phyloP scores from a whole-genome alignment of 495 filamentous ascomycete genomes.

The Opeltia flavorubescens region DNA sequence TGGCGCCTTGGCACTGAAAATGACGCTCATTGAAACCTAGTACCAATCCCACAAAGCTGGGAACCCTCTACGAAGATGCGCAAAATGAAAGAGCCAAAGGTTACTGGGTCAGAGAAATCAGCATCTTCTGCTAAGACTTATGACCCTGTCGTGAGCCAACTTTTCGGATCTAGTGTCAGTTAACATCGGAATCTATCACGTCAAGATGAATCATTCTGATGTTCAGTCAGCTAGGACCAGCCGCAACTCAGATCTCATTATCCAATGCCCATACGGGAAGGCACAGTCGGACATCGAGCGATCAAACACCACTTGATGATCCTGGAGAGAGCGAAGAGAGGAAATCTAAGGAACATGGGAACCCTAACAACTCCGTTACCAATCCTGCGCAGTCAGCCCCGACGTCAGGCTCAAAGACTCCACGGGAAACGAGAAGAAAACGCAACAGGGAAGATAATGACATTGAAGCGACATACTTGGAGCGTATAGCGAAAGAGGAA shows the following conservation, averaged over 20 bases:
- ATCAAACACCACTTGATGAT: too few species aligned
- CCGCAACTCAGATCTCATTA: too few species aligned
- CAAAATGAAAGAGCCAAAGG: too few species aligned
- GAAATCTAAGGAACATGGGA: too few species aligned
- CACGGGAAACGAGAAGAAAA: conserved; percentile 58
- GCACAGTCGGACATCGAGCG: too few species aligned
- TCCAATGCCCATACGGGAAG: too few species aligned
- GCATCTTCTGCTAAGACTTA: not conserved
- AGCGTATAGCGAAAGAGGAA: conserved; percentile 49
- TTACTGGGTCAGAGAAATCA: too few species aligned
- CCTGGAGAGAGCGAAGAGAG: too few species aligned
- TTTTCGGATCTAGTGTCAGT: not conserved
- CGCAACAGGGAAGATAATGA: conserved; percentile 55
- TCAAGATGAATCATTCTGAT: not conserved
- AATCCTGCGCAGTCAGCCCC: not conserved
- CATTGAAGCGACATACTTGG: conserved; percentile 70
- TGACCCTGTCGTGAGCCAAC: not conserved
- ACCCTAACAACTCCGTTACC: not conserved
- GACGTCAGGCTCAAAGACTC: conserved; percentile 1
- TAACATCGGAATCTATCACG: not conserved
- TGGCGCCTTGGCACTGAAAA: too few species aligned
- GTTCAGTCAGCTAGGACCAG: not conserved
- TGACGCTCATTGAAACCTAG: too few species aligned
- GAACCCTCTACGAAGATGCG: too few species aligned
- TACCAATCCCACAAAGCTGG: too few species aligned